Conservation (phyloP, 371 early-diverging fungal species). For the Nematocida major region DNA sequence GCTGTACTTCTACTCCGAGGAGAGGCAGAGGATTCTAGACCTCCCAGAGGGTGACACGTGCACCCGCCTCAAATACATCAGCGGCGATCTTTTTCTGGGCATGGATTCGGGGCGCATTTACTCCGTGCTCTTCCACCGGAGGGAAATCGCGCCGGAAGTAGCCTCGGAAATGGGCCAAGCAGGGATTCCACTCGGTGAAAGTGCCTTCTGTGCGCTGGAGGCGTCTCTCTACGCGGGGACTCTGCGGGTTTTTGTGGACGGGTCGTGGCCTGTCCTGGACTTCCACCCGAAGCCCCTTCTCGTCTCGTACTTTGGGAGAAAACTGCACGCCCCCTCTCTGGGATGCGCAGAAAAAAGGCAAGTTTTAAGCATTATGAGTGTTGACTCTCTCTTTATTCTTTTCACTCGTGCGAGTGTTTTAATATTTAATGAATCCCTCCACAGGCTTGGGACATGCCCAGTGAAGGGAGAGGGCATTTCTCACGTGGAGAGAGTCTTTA, state of each 20-base stretch:
- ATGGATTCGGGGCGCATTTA: slow-evolving; percentile 43
- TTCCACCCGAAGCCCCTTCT: not conserved
- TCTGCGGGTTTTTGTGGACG: not conserved
- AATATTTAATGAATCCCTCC: slow-evolving; percentile 9
- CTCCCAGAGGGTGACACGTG: not conserved
- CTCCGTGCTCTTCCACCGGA: not conserved
- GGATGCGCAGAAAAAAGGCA: not conserved
- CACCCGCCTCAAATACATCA: slow-evolving; percentile 19
- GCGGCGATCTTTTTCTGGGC: not conserved
- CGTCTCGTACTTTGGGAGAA: slow-evolving; percentile 21
- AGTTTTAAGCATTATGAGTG: not conserved
- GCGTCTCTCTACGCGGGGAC: not conserved
- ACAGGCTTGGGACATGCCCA: not conserved
- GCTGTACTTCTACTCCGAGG: not conserved
- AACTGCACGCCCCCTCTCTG: not conserved
- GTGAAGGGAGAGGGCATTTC: not conserved
- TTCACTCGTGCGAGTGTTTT: slow-evolving; percentile 2
- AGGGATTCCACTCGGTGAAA: not conserved
- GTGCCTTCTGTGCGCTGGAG: not conserved
- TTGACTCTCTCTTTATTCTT: slow-evolving; percentile 40
- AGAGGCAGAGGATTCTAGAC: not conserved
- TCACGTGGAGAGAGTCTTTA: not conserved
- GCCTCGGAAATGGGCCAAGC: not conserved
- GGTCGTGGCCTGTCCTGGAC: not conserved
- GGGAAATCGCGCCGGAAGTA: not conserved